phyloP scores from a whole-genome alignment of 768 basidiomycete genomes.

The Dentipellis sp. region DNA sequence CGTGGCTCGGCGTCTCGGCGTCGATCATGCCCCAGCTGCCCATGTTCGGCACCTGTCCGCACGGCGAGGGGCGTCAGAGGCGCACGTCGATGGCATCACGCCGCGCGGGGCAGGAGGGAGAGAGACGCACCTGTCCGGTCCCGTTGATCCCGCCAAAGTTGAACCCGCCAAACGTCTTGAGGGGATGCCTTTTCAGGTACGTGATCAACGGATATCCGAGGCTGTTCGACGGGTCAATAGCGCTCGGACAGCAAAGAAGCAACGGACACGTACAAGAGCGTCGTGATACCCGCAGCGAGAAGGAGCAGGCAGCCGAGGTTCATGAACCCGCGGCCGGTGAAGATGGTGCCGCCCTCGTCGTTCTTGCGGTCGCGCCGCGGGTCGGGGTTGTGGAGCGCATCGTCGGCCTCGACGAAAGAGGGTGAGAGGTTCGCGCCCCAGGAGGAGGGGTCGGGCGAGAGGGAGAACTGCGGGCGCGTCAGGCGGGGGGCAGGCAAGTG shows the following conservation, averaged over 20 bases:
- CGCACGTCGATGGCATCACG: too few relatives aligned
- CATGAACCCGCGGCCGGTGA: slow-evolving; percentile 29
- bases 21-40: slow-evolving; percentile 41
- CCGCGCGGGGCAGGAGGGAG: too few relatives aligned
- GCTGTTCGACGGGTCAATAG: slow-evolving; percentile 10
- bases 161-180: slow-evolving; percentile 27
- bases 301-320: slow-evolving; percentile 28
- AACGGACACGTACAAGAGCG: slow-evolving; percentile 10
- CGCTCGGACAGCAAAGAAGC: not conserved
- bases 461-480: slow-evolving; percentile 7
- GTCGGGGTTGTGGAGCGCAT: slow-evolving; percentile 24
- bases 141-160: slow-evolving; percentile 39
- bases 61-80: too few relatives aligned
- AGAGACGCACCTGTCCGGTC: slow-evolving; percentile 30
- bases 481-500: not conserved
- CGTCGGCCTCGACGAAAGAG: slow-evolving; percentile 18
- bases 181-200: slow-evolving; percentile 16
- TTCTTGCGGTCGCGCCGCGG: slow-evolving; percentile 23
- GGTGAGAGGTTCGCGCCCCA: slow-evolving; percentile 19
- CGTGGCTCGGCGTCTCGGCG: slow-evolving; percentile 48
- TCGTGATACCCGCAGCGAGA: slow-evolving; percentile 3
- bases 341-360: slow-evolving; percentile 26
- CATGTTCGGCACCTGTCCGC: slow-evolving; percentile 42
- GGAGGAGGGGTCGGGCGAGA: slow-evolving; percentile 22
- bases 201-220: slow-evolving; percentile 29